Conservation (phyloP, 2,329 filamentous ascomycete species). For the Colletotrichum sublineola region DNA sequence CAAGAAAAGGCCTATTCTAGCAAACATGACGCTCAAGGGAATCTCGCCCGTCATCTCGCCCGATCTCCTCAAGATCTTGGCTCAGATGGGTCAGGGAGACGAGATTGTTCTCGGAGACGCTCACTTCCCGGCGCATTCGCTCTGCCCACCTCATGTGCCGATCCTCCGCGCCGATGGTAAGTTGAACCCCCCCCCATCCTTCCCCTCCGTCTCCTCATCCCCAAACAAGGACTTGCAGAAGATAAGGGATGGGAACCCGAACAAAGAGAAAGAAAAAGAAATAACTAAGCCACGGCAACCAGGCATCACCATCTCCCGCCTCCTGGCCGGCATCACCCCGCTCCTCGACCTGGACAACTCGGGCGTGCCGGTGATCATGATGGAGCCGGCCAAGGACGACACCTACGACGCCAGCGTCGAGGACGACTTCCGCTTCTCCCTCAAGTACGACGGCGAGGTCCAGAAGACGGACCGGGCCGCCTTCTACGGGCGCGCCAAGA, state of each 20-base stretch:
- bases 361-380: conserved; percentile 39
- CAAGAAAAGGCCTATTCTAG: neutral
- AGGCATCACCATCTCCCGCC: conserved; percentile 38
- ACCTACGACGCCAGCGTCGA: conserved; percentile 33
- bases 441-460: conserved; percentile 34
- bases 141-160: conserved; percentile 37
- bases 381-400: conserved; percentile 38
- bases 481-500: conserved; percentile 34
- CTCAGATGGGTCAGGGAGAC: conserved; percentile 38
- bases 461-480: conserved; percentile 34
- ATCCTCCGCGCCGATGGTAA: conserved; percentile 36
- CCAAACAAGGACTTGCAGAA: neutral
- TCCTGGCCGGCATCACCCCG: conserved; percentile 33
- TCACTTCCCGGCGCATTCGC: conserved; percentile 37
- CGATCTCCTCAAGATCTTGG: conserved; percentile 38
- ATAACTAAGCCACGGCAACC: neutral
- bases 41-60: conserved; percentile 39
- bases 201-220: no score
- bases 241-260: neutral
- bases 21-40: conserved; percentile 38
- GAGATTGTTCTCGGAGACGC: conserved; percentile 37
- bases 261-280: no score
- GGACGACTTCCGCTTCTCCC: conserved; percentile 30
- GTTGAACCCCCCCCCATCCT: neutral
- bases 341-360: conserved; percentile 40